Percentiles rank a stretch among this genome's conserved stretches.
phyloP scores from a whole-genome alignment of 1,284 basidiomycete species.

The Ceratobasidium papillatum region DNA sequence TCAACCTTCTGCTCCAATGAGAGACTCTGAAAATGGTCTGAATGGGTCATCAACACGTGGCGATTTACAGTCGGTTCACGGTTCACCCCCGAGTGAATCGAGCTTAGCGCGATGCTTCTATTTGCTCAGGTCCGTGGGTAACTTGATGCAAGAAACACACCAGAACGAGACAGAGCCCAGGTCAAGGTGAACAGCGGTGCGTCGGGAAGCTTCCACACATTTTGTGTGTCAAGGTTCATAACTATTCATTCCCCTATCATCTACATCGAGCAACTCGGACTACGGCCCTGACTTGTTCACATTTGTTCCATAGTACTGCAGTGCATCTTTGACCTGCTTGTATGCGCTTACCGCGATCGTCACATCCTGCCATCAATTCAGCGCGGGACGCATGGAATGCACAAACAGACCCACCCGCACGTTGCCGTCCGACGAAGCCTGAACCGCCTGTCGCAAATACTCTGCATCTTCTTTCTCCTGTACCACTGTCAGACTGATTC shows the following conservation, averaged over 20 bases:
- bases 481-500: not conserved
- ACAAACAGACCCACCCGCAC: conserved; percentile 4
- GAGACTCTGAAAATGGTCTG: no score
- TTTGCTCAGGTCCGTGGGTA: not conserved
- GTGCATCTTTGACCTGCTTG: conserved; percentile 3
- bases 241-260: not conserved
- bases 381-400: not conserved
- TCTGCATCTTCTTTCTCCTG: not conserved
- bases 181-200: no score
- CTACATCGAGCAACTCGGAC: not conserved
- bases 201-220: no score
- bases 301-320: conserved; percentile 8
- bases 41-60: no score
- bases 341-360: not conserved
- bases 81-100: no score
- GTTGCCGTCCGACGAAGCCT: not conserved
- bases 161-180: no score
- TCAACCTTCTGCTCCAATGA: no score
- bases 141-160: no score
- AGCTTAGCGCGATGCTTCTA: not conserved
- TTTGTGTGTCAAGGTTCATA: not conserved
- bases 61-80: no score
- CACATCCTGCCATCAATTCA: not conserved
- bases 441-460: not conserved
- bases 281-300: conserved; percentile 8